Conservation (phyloP, 495 filamentous ascomycete genomes). For the Talaromyces proteolyticus region DNA sequence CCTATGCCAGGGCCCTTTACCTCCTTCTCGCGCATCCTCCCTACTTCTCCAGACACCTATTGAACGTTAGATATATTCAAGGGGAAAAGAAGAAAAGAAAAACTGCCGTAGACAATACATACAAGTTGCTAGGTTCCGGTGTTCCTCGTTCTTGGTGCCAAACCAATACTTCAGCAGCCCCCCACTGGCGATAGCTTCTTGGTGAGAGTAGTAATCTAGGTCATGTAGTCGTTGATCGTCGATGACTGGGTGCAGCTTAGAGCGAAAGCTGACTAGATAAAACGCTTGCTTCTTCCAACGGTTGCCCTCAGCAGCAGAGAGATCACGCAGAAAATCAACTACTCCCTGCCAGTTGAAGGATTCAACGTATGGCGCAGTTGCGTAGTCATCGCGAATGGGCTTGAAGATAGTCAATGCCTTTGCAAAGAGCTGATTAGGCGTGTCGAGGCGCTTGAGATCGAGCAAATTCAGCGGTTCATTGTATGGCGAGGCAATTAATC, state of each 20-base stretch:
- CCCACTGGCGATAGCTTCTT: conserved; percentile 68
- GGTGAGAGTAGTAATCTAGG: conserved; percentile 70
- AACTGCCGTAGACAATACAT: conserved; percentile 18
- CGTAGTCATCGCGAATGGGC: conserved; percentile 63
- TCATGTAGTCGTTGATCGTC: conserved; percentile 55
- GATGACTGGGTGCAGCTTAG: conserved; percentile 54
- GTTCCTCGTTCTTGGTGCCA: conserved; percentile 56
- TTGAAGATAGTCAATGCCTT: conserved; percentile 58
- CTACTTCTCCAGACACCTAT: conserved; percentile 62
- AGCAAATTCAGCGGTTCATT: conserved; percentile 61
- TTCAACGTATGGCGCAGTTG: conserved; percentile 64
- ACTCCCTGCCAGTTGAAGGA: conserved; percentile 75
- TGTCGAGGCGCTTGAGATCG: conserved; percentile 58
- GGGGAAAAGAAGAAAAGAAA: background rate
- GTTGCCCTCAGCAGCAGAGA: conserved; percentile 35
- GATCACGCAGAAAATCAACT: conserved; percentile 42
- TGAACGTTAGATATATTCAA: background rate
- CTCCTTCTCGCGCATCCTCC: conserved; percentile 64
- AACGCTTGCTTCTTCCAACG: conserved; percentile 60
- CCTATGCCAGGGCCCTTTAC: conserved; percentile 51
- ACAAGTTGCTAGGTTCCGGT: conserved; percentile 71
- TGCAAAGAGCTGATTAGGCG: conserved; percentile 61
- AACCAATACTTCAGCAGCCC: conserved; percentile 94
- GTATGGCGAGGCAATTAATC: conserved; percentile 70
- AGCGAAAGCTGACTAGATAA: conserved; percentile 81